Evolutionary conservation across 2,329 filamentous ascomycete genomes (phyloP).

Genomic region (Orbilia oligospora): DNA sequence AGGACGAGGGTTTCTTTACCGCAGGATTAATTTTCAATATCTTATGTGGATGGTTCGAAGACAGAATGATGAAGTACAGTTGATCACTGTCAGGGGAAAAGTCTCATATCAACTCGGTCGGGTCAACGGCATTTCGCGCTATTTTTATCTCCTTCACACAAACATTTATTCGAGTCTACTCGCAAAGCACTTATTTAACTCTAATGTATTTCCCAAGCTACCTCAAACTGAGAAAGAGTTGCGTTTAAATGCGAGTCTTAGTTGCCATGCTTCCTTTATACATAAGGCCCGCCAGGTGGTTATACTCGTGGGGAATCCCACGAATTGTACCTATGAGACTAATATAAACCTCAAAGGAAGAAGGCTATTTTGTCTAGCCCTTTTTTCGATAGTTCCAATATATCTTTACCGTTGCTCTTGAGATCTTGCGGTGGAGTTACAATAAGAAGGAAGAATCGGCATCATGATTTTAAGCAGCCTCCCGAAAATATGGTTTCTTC

Average conservation of each 20-base stretch:
- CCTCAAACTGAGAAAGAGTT: constrained; percentile 18
- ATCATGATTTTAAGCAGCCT: neutral
- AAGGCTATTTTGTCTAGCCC: constrained; percentile 8
- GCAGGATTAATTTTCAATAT: too few species aligned
- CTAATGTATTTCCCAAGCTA: constrained; percentile 23
- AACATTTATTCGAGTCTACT: neutral
- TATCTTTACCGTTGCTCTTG: neutral
- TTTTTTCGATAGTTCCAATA: neutral
- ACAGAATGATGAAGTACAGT: too few species aligned
- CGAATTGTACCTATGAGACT: neutral
- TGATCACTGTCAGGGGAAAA: constrained; percentile 9
- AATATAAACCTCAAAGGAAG: constrained; percentile 37
- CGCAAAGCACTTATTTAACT: constrained; percentile 27
- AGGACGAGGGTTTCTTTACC: neutral
- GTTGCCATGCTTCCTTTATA: neutral
- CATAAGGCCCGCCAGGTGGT: constrained; percentile 24
- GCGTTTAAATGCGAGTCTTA: constrained; percentile 57
- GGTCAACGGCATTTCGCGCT: constrained; percentile 35
- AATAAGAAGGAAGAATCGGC: neutral
- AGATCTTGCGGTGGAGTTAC: neutral
- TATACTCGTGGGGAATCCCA: constrained; percentile 23
- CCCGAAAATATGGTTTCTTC: constrained; percentile 3
- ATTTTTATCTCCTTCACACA: constrained; percentile 11
- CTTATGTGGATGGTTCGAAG: too few species aligned
- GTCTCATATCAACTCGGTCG: constrained; percentile 13